Percentiles rank a stretch among this genome's conserved stretches.
These are phyloP conservation scores for Alternaria solani DNA, from an alignment of 2,329 filamentous ascomycete genomes.

Conservation along the genomic window DNA sequence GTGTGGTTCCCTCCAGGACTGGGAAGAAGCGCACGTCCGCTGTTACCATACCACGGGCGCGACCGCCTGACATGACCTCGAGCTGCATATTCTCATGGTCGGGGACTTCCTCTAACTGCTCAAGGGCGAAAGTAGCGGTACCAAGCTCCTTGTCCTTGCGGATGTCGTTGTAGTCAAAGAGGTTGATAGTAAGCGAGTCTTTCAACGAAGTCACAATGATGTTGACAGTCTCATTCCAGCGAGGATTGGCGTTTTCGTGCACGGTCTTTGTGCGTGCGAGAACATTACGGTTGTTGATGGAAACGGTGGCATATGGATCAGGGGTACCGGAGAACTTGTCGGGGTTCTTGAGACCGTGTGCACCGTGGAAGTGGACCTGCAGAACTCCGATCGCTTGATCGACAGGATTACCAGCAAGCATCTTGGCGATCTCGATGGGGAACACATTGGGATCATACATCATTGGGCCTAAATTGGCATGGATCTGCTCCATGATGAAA, in stretches of 20 bases:
- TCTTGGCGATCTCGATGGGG: constrained; percentile 97
- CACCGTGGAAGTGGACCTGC: constrained; percentile 88
- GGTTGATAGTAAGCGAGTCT: constrained; percentile 82
- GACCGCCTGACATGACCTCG: constrained; percentile 84
- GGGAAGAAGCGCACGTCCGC: constrained; percentile 95
- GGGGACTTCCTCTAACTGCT: constrained; percentile 77
- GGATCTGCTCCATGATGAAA: constrained; percentile 96
- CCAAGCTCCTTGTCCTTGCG: constrained; percentile 97
- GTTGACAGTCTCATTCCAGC: constrained; percentile 97
- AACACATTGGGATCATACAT: constrained; percentile 99
- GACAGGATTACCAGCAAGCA: constrained; percentile 91
- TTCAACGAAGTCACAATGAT: constrained; percentile 91
- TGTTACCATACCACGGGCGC: constrained; percentile 79
- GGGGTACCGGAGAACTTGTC: constrained; percentile 92
- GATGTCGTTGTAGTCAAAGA: constrained; percentile 94
- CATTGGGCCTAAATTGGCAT: constrained; percentile 92
- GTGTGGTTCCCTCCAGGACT: constrained; percentile 75
- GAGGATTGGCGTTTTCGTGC: constrained; percentile 82
- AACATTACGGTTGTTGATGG: constrained; percentile 81
- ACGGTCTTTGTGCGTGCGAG: constrained; percentile 90
- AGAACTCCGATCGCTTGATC: constrained; percentile 96
- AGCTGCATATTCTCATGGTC: constrained; percentile 86
- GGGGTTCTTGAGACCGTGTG: constrained; percentile 90
- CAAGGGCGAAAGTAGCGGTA: constrained; percentile 82
- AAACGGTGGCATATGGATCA: constrained; percentile 87